A percentile compares a stretch with the other conserved stretches of the same genome.
Evolutionary conservation across 2,329 filamentous ascomycete species (phyloP).

Genomic region (Boeremia exigua): DNA sequence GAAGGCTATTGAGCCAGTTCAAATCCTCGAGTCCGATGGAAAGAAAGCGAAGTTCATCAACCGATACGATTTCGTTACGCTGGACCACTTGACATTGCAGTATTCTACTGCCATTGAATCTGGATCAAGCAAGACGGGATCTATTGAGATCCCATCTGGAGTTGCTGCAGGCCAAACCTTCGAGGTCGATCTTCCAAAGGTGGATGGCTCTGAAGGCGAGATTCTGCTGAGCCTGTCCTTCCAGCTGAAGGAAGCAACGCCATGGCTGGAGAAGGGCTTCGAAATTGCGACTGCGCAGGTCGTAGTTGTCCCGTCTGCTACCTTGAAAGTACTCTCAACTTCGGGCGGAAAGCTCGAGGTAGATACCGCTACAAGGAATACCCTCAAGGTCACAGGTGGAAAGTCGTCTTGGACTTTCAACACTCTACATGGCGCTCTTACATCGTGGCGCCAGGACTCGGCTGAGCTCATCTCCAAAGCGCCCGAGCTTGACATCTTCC

Average conservation of each 20-base stretch:
- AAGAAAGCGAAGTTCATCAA: conserved; percentile 41
- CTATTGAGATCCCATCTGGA: conserved; percentile 33
- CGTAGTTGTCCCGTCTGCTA: conserved; percentile 18
- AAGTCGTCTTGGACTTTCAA: conserved; percentile 56
- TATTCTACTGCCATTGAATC: conserved; percentile 22
- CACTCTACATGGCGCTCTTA: conserved; percentile 59
- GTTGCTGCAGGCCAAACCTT: conserved; percentile 36
- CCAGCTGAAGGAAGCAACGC: conserved; percentile 39
- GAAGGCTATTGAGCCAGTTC: conserved; percentile 53
- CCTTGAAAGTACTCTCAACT: conserved; percentile 33
- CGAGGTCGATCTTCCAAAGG: conserved; percentile 31
- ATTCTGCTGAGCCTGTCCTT: conserved; percentile 38
- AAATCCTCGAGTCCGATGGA: conserved; percentile 31
- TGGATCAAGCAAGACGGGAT: conserved; percentile 13
- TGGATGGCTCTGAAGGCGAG: conserved; percentile 20
- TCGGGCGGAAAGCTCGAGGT: conserved; percentile 52
- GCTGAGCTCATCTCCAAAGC: conserved; percentile 39
- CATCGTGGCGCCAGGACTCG: conserved; percentile 43
- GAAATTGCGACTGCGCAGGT: conserved; percentile 48
- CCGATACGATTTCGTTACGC: conserved; percentile 45
- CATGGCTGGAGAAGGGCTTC: conserved; percentile 43
- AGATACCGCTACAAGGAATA: conserved; percentile 23
- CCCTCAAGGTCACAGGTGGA: conserved; percentile 25
- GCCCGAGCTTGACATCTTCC: conserved; percentile 63
- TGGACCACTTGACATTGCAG: conserved; percentile 43